Evolutionary conservation across 768 basidiomycete species (phyloP).

Genomic region (Rickenella mellea): DNA sequence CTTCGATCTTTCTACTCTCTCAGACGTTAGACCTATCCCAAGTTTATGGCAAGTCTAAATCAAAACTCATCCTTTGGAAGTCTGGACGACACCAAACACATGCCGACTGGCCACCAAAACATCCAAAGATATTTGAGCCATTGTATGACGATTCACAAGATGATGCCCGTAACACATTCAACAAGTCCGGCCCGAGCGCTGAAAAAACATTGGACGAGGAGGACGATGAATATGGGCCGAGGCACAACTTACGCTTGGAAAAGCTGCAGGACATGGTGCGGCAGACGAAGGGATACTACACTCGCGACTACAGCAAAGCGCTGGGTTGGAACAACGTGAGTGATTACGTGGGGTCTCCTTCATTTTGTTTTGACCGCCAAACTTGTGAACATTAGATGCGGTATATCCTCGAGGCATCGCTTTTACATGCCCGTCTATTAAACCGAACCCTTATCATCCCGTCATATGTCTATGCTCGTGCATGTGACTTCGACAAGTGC

Average conservation of each 20-base stretch:
- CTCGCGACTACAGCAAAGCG: conserved; percentile 32
- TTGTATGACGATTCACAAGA: no score
- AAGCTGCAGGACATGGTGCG: conserved; percentile 22
- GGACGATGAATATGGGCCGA: no score
- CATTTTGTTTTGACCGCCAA: background rate
- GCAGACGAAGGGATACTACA: conserved; percentile 32
- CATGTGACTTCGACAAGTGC: conserved; percentile 31
- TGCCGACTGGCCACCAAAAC: no score
- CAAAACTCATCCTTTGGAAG: no score
- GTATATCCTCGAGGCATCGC: conserved; percentile 36
- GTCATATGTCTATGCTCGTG: conserved; percentile 35
- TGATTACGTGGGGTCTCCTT: background rate
- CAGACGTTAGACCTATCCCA: no score
- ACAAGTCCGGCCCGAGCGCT: no score
- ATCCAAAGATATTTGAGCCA: no score
- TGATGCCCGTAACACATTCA: no score
- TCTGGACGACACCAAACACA: no score
- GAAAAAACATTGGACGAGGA: no score
- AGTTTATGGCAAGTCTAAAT: no score
- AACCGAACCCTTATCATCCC: conserved; percentile 35
- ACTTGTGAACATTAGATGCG: conserved; percentile 29
- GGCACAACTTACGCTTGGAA: conserved; percentile 20
- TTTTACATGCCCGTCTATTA: conserved; percentile 32
- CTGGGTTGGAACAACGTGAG: conserved; percentile 42
- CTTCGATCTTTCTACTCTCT: no score